Base-by-base conservation (phyloP, 106 monocot genomes). In the Dendrobium chrysotoxum region DNA sequence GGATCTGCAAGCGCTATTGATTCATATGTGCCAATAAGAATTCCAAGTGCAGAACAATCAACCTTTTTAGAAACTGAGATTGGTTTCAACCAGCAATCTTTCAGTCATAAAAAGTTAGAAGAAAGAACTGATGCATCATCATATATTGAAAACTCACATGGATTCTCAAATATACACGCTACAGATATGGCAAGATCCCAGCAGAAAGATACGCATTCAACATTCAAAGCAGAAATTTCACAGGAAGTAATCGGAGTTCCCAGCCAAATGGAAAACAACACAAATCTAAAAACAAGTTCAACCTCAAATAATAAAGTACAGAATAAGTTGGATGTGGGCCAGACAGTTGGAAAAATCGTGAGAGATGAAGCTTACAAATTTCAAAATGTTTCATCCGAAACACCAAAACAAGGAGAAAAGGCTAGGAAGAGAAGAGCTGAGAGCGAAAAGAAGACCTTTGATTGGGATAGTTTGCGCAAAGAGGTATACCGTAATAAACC, bases 391-490 rank as follows among this genome's bases (percentile, higher is more conserved):
- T 46, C 73, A 80, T n/a, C 77, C 74, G 84, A 65, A 86, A 85
- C 31, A 46, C 78, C 53, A 77, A 81, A 81, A 44, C 82, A 83
- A 25, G 42, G 16, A 70, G 25, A 16, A 26, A 84, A 83, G 61
- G 15, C 30, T 53, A 86, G 79, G 66, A 88, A 67, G 53, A 46
- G 11, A 76, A 90, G 78, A 58, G 18, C 18, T 54, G 80, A 85
- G 42, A 80, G 40, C 39, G 79, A 82, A 47, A 85, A 87, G 38
- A 78, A 81, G 35, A 54, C 77, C 40, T 90, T 57, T 82, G 92
- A 96, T 61, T 96, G 96, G 91, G 92, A 96, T 58, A 87, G 72
- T 75, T 75, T 93, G 82, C 81, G 96, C 72, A 90, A 45, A 76
- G 74, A 84, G 58, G 83, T 75, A 58, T 31, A n/a, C 40, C 40